These are phyloP conservation scores for Melaleuca alternifolia DNA, from an alignment of 345 rosid genomes.

Conservation along the genomic window DNA sequence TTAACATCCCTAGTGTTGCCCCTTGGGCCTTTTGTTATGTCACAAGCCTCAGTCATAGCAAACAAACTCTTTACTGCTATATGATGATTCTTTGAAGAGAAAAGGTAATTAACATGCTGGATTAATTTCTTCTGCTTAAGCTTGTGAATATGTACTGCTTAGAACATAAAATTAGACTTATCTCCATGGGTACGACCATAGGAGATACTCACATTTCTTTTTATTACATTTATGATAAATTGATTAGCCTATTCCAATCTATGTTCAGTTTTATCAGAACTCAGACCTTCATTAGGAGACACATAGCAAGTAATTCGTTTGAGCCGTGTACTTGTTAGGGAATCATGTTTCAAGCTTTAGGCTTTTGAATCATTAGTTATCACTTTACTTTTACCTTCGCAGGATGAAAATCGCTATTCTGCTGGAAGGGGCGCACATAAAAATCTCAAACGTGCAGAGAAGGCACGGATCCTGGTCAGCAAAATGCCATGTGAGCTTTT, in stretches of 20 bases:
- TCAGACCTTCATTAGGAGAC: background rate
- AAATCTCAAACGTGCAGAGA: constrained; percentile 89
- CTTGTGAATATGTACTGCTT: background rate
- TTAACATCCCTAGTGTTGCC: background rate
- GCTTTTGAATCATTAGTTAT: background rate
- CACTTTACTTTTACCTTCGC: background rate
- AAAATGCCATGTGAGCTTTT: constrained; percentile 63
- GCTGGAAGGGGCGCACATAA: constrained; percentile 94
- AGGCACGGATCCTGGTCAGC: constrained; percentile 62
- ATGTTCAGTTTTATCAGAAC: background rate
- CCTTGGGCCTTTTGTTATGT: background rate
- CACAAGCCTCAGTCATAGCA: background rate
- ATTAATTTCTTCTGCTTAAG: background rate
- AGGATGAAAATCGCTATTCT: constrained; percentile 88
- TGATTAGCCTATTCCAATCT: background rate
- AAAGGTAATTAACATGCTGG: background rate
- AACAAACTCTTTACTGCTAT: background rate
- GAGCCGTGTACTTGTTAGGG: background rate
- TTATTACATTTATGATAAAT: background rate
- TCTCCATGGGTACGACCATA: background rate
- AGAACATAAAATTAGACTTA: background rate
- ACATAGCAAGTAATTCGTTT: background rate
- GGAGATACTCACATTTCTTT: background rate
- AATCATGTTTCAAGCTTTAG: background rate
- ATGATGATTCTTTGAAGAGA: background rate